phyloP scores from a whole-genome alignment of 1,284 basidiomycete genomes.

The Veloporphyrellus conicus region DNA sequence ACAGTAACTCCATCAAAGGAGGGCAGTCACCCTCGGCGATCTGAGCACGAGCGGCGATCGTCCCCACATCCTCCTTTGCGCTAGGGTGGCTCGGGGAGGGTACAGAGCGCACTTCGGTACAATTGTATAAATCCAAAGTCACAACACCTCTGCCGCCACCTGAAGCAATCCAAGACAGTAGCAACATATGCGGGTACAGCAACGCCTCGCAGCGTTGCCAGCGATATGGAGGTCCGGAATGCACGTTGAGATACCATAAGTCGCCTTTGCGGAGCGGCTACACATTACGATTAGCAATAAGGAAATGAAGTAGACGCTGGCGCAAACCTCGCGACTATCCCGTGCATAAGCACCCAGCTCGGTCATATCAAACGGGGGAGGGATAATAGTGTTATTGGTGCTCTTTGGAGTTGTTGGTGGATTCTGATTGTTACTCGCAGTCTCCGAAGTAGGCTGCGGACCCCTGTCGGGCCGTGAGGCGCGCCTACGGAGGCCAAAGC shows the following conservation, averaged over 20 bases:
- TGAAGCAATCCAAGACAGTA: slow-evolving; percentile 78
- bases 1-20: slow-evolving; percentile 62
- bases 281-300: slow-evolving; percentile 24
- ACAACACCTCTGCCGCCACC: slow-evolving; percentile 76
- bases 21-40: slow-evolving; percentile 44
- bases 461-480: slow-evolving; percentile 43
- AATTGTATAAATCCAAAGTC: slow-evolving; percentile 78
- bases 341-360: slow-evolving; percentile 44
- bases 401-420: slow-evolving; percentile 28
- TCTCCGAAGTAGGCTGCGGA: slow-evolving; percentile 14
- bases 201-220: slow-evolving; percentile 85
- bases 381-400: slow-evolving; percentile 32
- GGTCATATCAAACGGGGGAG: slow-evolving; percentile 44
- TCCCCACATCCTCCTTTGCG: slow-evolving; percentile 79
- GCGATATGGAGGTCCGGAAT: slow-evolving; percentile 68
- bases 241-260: slow-evolving; percentile 87
- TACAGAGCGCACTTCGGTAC: slow-evolving; percentile 74
- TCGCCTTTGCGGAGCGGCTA: slow-evolving; percentile 79
- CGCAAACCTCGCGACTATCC: slow-evolving; percentile 46
- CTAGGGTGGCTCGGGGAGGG: slow-evolving; percentile 74
- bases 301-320: slow-evolving; percentile 19
- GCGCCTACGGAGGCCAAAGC: slow-evolving; percentile 61
- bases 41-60: slow-evolving; percentile 68
- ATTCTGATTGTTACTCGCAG: slow-evolving; percentile 16
- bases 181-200: slow-evolving; percentile 72